Conservation (phyloP, 345 rosid genomes). For the Linum tenue region DNA sequence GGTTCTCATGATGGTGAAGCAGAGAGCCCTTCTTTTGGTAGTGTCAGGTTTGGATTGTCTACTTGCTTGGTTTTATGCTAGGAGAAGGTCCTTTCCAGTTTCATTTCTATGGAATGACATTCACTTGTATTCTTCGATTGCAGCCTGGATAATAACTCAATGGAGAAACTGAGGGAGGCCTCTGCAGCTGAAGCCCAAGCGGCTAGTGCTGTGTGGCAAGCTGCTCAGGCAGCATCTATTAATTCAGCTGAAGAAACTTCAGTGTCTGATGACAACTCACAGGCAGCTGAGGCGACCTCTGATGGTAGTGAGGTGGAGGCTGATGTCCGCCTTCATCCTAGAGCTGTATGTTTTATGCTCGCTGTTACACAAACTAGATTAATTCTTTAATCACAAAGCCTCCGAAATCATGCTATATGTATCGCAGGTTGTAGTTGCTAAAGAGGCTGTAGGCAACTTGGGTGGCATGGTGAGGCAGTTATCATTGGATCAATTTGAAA, state of each 20-base stretch:
- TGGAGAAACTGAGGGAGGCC: constrained; percentile 92
- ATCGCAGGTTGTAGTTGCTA: constrained; percentile 88
- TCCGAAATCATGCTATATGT: constrained; percentile 14
- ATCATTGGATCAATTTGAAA: constrained; percentile 96
- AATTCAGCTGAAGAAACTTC: constrained; percentile 60
- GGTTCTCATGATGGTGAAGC: constrained; percentile 31
- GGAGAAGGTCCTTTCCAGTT: background rate
- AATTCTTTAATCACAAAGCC: constrained; percentile 5
- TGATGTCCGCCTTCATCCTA: constrained; percentile 92
- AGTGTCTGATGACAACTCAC: constrained; percentile 66
- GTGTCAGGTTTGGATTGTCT: constrained; percentile 45
- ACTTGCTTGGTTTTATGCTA: constrained; percentile 5
- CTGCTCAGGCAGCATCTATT: constrained; percentile 58
- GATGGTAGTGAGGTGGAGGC: constrained; percentile 67
- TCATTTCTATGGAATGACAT: background rate
- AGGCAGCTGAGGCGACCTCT: constrained; percentile 50
- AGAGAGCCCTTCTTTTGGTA: constrained; percentile 35
- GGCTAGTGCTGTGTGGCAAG: constrained; percentile 93
- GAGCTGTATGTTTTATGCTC: constrained; percentile 71
- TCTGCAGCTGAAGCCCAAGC: constrained; percentile 99
- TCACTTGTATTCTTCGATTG: constrained; percentile 12
- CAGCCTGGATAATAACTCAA: constrained; percentile 72
- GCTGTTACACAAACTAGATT: constrained; percentile 6
- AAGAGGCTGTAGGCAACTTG: constrained; percentile 81
- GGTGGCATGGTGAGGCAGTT: constrained; percentile 98